These are phyloP conservation scores for Skeletonema tropicum DNA, from an alignment of 108 stramenopile genomes.

Conservation along the genomic window DNA sequence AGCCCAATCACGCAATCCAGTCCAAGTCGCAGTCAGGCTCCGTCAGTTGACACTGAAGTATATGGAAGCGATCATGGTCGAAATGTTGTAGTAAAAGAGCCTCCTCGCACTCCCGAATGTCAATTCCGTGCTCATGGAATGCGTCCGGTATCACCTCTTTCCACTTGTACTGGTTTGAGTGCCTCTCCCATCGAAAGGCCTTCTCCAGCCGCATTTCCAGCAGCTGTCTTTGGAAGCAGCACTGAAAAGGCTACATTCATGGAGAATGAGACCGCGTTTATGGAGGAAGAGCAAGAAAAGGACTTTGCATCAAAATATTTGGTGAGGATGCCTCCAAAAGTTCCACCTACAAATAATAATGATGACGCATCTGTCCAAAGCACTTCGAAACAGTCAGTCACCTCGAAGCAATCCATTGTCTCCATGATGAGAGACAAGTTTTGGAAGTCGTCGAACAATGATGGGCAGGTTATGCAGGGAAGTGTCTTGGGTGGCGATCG, in stretches of 20 bases:
- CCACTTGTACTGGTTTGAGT: constrained; percentile 1
- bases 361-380: background rate
- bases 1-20: background rate
- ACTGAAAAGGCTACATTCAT: constrained; percentile 2
- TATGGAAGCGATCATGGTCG: background rate
- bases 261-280: background rate
- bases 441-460: background rate
- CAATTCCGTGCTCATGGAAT: background rate
- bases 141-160: background rate
- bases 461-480: background rate
- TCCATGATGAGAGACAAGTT: background rate
- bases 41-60: background rate
- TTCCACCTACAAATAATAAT: too few relatives aligned
- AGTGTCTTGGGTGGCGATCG: background rate
- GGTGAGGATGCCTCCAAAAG: background rate
- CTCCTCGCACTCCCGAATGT: background rate
- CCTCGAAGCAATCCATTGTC: background rate
- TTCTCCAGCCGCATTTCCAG: background rate
- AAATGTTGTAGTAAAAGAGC: background rate
- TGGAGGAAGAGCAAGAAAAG: background rate
- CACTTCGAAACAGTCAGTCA: background rate
- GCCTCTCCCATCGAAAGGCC: background rate
- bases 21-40: background rate
- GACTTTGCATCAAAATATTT: background rate
- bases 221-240: background rate